Base-by-base conservation (phyloP, 495 filamentous ascomycete species). In the Penicillium macrosclerotiorum region DNA sequence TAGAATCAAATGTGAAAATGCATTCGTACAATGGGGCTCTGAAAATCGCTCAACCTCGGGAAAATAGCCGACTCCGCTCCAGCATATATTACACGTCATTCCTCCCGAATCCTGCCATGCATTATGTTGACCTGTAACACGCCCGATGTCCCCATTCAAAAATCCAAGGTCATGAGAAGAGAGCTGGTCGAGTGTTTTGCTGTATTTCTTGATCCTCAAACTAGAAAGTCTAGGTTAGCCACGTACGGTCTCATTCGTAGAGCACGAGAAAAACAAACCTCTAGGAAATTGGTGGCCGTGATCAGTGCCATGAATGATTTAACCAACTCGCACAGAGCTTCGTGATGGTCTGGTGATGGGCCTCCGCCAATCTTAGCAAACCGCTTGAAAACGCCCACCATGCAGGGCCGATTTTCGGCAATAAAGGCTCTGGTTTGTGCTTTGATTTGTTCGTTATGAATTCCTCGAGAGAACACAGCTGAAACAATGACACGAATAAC, bases 341-440 rank as follows among this genome's bases (percentile, higher is more conserved):
- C 51, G 4, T 68, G 64, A 31, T 70, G 64, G 18, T 72, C 68
- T 29, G 65, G 52, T 46, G 59, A 51, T 9, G 60, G 55, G 17
- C 60, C 55, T 12, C 75, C 75, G 2, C 89, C 89, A 47, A 96
- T 87, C 29, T 83, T 85, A 1, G 88, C 89, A 60, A 85, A 85
- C 35, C 89, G 77, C 67, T 99, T 99, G 59, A 97, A 88, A n/a
- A 94, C 81, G 14, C 89, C 84, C 49, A 94, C 81, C 47, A 95
- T 85, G 49, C 86, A 75, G 47, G 80, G 76, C 42, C 93, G 72
- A 61, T 95, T 90, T 50, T 92, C 86, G 16, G 73, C 66, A 40
- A 97, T 68, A 65, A 99, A 97, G 12, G 67, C 62, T 24, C 82
- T 77, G 11, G 81, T 90, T 53, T 90, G 86, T 19, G 84, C 74